phyloP scores from a whole-genome alignment of 805 yeast species.

The Teunomyces funiuensis region DNA sequence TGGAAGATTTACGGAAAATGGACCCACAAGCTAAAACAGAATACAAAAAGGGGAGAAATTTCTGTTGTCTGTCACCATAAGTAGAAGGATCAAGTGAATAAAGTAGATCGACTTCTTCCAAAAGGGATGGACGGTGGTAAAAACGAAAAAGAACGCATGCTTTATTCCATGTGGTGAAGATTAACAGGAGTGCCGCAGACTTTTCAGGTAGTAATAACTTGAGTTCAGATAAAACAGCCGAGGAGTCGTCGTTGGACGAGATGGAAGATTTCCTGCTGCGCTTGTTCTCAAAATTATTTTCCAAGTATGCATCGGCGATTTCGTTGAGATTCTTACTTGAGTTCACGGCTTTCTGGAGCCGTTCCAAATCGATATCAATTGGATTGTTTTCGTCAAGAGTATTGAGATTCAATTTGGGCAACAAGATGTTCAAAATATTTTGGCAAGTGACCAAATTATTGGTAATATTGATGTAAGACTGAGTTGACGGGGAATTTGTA shows the following conservation, averaged over 20 bases:
- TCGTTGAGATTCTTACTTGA: conserved; percentile 19
- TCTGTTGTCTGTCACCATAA: conserved; percentile 70
- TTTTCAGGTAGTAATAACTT: conserved; percentile 73
- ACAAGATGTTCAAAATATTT: conserved; percentile 31
- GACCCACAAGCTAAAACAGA: conserved; percentile 90
- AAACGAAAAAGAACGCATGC: conserved; percentile 85
- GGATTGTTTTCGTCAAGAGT: conserved; percentile 29
- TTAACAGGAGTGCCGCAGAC: conserved; percentile 65
- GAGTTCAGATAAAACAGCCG: conserved; percentile 44
- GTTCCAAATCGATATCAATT: conserved; percentile 31
- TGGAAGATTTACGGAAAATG: conserved; percentile 56
- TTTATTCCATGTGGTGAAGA: conserved; percentile 77
- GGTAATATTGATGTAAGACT: conserved; percentile 10
- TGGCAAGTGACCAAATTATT: conserved; percentile 30
- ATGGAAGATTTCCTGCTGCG: conserved; percentile 16
- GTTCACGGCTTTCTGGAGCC: conserved; percentile 23
- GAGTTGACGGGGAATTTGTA: conserved; percentile 13
- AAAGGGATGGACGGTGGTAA: conserved; percentile 80
- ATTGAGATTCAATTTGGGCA: conserved; percentile 37
- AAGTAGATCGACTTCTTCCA: conserved; percentile 69
- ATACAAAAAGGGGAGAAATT: conserved; percentile 76
- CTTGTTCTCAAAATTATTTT: background rate
- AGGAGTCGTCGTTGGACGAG: conserved; percentile 23
- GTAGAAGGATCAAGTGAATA: conserved; percentile 74
- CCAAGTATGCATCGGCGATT: conserved; percentile 13